A percentile compares a stretch with the other conserved stretches of the same genome.
phyloP scores from a whole-genome alignment of 1,139 yeast genomes.

The Suhomyces chickasaworum region DNA sequence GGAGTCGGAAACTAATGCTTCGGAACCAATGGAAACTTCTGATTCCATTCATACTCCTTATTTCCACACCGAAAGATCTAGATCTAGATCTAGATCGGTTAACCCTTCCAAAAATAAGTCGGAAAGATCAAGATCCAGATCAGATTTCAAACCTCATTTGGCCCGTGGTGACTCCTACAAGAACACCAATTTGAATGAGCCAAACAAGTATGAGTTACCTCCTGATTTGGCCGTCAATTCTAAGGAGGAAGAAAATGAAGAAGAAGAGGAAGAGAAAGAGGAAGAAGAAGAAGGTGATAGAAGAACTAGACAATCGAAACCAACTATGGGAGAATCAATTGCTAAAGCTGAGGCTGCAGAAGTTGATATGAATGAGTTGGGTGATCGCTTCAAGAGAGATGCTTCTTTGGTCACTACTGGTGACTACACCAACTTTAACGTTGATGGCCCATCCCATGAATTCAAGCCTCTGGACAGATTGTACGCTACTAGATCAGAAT shows the following conservation, averaged over 20 bases:
- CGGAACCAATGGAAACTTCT: neutral
- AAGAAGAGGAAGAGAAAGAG: slow-evolving; percentile 23
- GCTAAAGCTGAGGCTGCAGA: slow-evolving; percentile 45
- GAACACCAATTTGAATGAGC: slow-evolving; percentile 44
- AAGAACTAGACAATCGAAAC: slow-evolving; percentile 45
- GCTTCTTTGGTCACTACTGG: slow-evolving; percentile 52
- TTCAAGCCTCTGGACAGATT: slow-evolving; percentile 24
- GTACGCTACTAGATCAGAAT: slow-evolving; percentile 33
- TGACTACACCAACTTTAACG: slow-evolving; percentile 52
- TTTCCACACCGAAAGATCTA: slow-evolving; percentile 41
- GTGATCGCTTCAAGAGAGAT: slow-evolving; percentile 33
- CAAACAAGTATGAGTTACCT: slow-evolving; percentile 49
- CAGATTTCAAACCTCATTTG: slow-evolving; percentile 52
- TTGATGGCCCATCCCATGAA: slow-evolving; percentile 36
- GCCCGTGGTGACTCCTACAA: slow-evolving; percentile 71
- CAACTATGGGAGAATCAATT: slow-evolving; percentile 54
- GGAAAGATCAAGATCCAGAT: slow-evolving; percentile 28
- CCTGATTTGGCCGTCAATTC: slow-evolving; percentile 31
- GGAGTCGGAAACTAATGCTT: neutral
- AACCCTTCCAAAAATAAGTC: slow-evolving; percentile 16
- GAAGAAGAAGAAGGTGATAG: slow-evolving; percentile 36
- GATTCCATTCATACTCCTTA: slow-evolving; percentile 47
- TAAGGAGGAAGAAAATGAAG: slow-evolving; percentile 15
- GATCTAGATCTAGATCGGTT: slow-evolving; percentile 36
- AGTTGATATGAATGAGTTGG: slow-evolving; percentile 17